Evolutionary conservation across 2,329 filamentous ascomycete genomes (phyloP).

Genomic region (Claviceps pusilla): DNA sequence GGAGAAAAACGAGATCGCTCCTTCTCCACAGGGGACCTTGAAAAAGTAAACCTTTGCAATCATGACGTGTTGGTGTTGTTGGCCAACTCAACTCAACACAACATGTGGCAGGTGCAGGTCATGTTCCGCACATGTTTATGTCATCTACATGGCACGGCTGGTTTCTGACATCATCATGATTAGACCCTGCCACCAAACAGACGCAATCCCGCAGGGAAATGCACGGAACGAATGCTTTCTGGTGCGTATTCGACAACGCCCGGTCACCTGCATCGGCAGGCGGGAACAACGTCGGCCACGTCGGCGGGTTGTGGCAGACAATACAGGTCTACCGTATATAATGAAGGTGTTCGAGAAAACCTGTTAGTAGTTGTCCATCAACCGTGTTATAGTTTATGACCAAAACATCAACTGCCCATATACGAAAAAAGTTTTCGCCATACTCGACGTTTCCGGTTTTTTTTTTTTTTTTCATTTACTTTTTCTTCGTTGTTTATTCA

Average conservation of each 20-base stretch:
- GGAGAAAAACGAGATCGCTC: no score
- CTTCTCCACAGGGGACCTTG: not conserved
- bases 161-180: constrained; percentile 3
- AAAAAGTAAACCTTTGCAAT: not conserved
- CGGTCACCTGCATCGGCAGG: no score
- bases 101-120: not conserved
- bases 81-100: not conserved
- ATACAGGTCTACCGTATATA: not conserved
- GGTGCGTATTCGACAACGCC: not conserved
- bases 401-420: not conserved
- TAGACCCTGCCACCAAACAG: not conserved
- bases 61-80: not conserved
- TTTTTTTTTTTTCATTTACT: no score
- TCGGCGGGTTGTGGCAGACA: not conserved
- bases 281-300: no score
- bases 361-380: not conserved
- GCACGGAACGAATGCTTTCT: not conserved
- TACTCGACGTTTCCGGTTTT: not conserved
- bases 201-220: no score
- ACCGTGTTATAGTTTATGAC: not conserved
- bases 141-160: not conserved
- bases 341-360: not conserved
- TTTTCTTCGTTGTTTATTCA: not conserved
- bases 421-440: not conserved
- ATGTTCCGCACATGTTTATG: not conserved